Conservation (phyloP, 2,329 filamentous ascomycete genomes). For the Botrytis sinoallii region DNA sequence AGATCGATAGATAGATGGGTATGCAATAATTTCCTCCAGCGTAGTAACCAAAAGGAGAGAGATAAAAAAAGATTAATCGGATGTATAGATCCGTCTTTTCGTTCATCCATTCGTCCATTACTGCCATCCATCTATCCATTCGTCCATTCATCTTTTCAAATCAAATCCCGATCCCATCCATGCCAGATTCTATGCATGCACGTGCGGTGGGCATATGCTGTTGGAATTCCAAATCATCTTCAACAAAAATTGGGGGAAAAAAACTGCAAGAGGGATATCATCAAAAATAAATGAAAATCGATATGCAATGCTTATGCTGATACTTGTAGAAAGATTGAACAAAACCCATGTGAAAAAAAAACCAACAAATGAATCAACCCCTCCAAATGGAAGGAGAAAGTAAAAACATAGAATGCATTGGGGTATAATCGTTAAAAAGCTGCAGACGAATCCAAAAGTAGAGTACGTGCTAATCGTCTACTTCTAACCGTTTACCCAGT, state of each 20-base stretch:
- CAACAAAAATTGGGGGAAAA: neutral
- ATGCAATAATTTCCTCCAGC: neutral
- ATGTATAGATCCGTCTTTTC: neutral
- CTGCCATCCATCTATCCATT: neutral
- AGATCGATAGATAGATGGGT: neutral
- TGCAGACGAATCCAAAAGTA: constrained; percentile 15
- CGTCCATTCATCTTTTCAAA: neutral
- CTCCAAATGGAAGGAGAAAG: neutral
- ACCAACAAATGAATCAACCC: neutral
- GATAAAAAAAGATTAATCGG: neutral
- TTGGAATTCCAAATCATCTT: neutral
- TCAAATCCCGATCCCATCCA: neutral
- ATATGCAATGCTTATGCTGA: neutral
- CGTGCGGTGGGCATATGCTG: neutral
- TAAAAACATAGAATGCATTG: neutral
- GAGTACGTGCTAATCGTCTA: constrained; percentile 4
- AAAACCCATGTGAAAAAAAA: neutral
- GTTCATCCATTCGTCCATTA: neutral
- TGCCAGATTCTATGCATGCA: neutral
- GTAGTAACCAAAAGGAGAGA: neutral
- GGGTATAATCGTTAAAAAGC: constrained; percentile 16
- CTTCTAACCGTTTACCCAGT: constrained; percentile 8
- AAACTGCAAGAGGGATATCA: neutral
- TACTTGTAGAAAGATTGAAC: neutral
- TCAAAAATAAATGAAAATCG: neutral